A percentile compares a stretch with the other conserved stretches of the same genome.
These are phyloP conservation scores for Apiospora phragmitis DNA, from an alignment of 2,329 filamentous ascomycete species.

Conservation along the genomic window DNA sequence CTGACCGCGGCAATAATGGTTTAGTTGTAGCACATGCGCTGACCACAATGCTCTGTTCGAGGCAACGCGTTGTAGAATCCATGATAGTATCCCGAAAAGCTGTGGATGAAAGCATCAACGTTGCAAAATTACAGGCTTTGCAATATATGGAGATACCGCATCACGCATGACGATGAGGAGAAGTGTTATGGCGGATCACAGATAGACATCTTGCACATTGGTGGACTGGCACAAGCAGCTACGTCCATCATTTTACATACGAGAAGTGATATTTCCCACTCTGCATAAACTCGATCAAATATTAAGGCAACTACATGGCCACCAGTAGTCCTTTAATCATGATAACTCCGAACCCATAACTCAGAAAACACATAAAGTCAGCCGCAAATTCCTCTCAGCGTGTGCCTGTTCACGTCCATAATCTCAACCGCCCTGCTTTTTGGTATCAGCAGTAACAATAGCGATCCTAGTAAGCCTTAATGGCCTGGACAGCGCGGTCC, in stretches of 20 bases:
- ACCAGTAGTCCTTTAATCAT: neutral
- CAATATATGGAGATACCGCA: neutral
- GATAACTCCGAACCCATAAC: neutral
- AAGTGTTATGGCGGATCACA: neutral
- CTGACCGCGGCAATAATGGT: too few relatives aligned
- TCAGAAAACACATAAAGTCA: neutral
- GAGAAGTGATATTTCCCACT: neutral
- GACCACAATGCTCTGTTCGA: too few relatives aligned
- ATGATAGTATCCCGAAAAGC: neutral
- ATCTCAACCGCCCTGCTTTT: neutral
- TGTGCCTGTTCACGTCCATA: neutral
- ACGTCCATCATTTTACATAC: neutral
- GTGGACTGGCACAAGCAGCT: neutral
- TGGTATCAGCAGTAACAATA: neutral
- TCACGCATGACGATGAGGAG: neutral
- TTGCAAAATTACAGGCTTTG: neutral
- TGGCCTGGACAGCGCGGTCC: neutral
- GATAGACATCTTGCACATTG: neutral
- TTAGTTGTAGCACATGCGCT: too few relatives aligned
- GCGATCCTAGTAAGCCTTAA: neutral
- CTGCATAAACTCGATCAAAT: neutral
- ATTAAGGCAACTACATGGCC: neutral
- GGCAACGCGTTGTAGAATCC: too few relatives aligned
- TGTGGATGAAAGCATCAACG: neutral
- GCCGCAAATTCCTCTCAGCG: neutral